phyloP scores from a whole-genome alignment of 148 eudicot genomes.

The Salicornia ramosissima region DNA sequence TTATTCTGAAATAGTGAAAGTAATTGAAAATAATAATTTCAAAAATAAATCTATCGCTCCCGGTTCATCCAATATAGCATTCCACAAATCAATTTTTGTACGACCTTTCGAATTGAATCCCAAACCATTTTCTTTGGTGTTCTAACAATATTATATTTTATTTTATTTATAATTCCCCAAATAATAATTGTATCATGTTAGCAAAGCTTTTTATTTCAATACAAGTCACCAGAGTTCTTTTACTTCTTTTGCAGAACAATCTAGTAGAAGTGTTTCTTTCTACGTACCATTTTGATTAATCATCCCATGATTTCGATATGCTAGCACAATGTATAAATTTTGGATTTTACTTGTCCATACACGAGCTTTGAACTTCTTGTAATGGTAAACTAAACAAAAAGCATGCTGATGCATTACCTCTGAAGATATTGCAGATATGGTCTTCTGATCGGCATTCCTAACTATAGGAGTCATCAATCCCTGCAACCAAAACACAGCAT shows the following conservation, averaged over 20 bases:
- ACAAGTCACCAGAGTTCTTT: neutral
- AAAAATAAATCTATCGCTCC: too few relatives aligned
- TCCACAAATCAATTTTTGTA: too few relatives aligned
- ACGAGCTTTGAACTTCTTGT: neutral
- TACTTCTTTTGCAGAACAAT: neutral
- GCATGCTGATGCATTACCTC: conserved; percentile 49
- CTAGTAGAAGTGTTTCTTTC: neutral
- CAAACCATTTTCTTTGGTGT: too few relatives aligned
- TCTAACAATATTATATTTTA: too few relatives aligned
- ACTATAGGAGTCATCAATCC: conserved; percentile 97
- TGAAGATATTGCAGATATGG: conserved; percentile 74
- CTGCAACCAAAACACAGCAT: conserved; percentile 34
- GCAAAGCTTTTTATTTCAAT: neutral
- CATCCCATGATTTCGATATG: neutral
- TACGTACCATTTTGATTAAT: neutral
- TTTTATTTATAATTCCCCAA: too few relatives aligned
- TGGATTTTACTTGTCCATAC: neutral
- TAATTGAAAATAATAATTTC: too few relatives aligned
- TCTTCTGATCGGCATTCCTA: conserved; percentile 92
- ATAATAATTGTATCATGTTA: too few relatives aligned
- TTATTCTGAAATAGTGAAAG: too few relatives aligned
- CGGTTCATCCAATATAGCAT: too few relatives aligned
- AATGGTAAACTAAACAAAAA: neutral
- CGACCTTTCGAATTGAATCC: too few relatives aligned
- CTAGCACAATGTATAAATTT: neutral